Conservation (phyloP, 257 asterid species). For the Plectranthus barbatus region DNA sequence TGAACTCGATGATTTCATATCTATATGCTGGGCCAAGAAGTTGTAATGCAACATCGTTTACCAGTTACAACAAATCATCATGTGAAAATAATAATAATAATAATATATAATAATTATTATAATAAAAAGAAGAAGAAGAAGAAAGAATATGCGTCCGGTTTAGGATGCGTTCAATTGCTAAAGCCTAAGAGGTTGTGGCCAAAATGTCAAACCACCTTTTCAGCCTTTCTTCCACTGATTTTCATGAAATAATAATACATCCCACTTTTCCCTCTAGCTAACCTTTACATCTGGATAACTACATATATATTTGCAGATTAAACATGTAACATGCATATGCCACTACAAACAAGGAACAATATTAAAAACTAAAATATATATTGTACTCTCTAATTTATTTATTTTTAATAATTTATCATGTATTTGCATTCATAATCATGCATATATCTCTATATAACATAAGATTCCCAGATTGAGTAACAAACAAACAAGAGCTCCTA, state of each 20-base stretch:
- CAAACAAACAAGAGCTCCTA: constrained; percentile 11
- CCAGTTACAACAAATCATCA: neutral
- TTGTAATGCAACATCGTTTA: neutral
- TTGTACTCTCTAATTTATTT: too few relatives aligned
- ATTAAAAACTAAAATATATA: too few relatives aligned
- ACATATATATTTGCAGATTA: neutral
- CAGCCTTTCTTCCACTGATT: constrained; percentile 14
- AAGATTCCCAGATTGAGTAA: constrained; percentile 3
- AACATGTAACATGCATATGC: neutral
- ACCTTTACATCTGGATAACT: neutral
- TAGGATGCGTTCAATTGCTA: constrained; percentile 34
- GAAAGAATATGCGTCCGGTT: constrained; percentile 26
- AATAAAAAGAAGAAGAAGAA: neutral
- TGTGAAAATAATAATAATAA: too few relatives aligned
- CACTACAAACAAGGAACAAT: too few relatives aligned
- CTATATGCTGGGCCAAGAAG: neutral
- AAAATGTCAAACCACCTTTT: constrained; percentile 35
- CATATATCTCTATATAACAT: too few relatives aligned
- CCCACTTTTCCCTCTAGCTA: too few relatives aligned
- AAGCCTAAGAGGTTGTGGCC: constrained; percentile 38
- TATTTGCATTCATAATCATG: too few relatives aligned
- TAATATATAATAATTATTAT: too few relatives aligned
- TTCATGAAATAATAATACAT: neutral
- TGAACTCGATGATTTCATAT: neutral
- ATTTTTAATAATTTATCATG: too few relatives aligned